phyloP scores from a whole-genome alignment of 2,329 filamentous ascomycete genomes.

The Aspergillus novofumigatus region DNA sequence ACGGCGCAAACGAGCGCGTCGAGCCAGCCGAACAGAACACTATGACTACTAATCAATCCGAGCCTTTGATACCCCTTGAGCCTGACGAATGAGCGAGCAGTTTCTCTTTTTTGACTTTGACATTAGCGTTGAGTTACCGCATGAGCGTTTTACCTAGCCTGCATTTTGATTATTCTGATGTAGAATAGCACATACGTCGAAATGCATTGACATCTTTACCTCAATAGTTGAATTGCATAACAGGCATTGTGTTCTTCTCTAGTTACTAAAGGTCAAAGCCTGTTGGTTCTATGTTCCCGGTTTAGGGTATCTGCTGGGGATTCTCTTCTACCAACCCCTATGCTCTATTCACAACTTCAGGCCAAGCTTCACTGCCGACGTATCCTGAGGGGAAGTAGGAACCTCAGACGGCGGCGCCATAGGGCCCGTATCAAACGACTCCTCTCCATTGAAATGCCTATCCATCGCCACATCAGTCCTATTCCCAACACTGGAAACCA shows the following conservation, averaged over 20 bases:
- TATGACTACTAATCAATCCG: neutral
- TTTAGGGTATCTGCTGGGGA: neutral
- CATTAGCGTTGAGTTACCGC: neutral
- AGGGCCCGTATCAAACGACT: conserved; percentile 40
- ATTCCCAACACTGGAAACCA: conserved; percentile 9
- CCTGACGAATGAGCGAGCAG: neutral
- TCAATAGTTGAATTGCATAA: neutral
- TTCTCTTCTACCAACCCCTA: neutral
- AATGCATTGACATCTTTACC: neutral
- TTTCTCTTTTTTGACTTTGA: neutral
- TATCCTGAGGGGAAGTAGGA: conserved; percentile 6
- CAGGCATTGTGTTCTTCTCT: neutral
- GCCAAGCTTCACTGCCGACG: neutral
- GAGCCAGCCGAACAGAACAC: neutral
- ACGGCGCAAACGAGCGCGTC: conserved; percentile 1
- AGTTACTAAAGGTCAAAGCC: neutral
- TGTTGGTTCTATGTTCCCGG: neutral
- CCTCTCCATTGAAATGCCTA: conserved; percentile 46
- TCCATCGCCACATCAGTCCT: neutral
- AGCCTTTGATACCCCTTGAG: conserved; percentile 11
- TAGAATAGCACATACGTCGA: neutral
- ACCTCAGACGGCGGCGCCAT: conserved; percentile 23
- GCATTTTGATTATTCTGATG: neutral
- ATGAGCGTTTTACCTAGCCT: neutral
- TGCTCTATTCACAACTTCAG: conserved; percentile 19